phyloP scores from a whole-genome alignment of 177 flowering plant species.

The Tripterygium wilfordii region DNA sequence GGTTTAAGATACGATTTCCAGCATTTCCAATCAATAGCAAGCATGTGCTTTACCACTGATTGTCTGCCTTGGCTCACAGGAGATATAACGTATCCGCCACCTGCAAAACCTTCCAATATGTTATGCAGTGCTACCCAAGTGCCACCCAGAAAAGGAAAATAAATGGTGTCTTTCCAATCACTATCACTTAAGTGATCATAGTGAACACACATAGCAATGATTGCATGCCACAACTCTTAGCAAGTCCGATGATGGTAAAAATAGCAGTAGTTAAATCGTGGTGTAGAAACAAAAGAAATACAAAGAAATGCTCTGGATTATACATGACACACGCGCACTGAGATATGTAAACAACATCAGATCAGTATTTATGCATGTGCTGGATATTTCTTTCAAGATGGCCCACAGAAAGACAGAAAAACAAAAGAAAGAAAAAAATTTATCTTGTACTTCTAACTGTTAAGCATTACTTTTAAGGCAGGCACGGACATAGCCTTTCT shows the following conservation, averaged over 20 bases:
- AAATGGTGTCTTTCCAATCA: too few relatives aligned
- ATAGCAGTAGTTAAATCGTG: too few relatives aligned
- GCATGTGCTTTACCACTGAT: slow-evolving; percentile 92
- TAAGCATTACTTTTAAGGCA: slow-evolving; percentile 96
- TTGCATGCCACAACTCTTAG: too few relatives aligned
- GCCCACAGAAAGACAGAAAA: not conserved
- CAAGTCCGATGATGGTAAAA: too few relatives aligned
- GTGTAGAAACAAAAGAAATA: too few relatives aligned
- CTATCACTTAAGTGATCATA: too few relatives aligned
- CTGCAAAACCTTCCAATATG: slow-evolving; percentile 27
- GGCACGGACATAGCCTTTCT: slow-evolving; percentile 74
- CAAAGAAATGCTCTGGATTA: too few relatives aligned
- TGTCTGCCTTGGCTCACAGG: slow-evolving; percentile 50
- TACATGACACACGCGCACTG: too few relatives aligned
- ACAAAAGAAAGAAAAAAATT: not conserved
- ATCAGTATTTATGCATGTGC: too few relatives aligned
- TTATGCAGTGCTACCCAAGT: not conserved
- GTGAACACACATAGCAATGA: too few relatives aligned
- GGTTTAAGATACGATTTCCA: slow-evolving; percentile 70
- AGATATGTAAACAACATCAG: not conserved
- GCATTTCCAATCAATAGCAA: slow-evolving; percentile 86
- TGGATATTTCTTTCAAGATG: too few relatives aligned
- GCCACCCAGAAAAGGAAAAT: too few relatives aligned
- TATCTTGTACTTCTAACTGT: not conserved
- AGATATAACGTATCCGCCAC: slow-evolving; percentile 61